A percentile compares a stretch with the other conserved stretches of the same genome.
Evolutionary conservation across 2,329 filamentous ascomycete genomes (phyloP).

Genomic region (Elsinoe arachidis): DNA sequence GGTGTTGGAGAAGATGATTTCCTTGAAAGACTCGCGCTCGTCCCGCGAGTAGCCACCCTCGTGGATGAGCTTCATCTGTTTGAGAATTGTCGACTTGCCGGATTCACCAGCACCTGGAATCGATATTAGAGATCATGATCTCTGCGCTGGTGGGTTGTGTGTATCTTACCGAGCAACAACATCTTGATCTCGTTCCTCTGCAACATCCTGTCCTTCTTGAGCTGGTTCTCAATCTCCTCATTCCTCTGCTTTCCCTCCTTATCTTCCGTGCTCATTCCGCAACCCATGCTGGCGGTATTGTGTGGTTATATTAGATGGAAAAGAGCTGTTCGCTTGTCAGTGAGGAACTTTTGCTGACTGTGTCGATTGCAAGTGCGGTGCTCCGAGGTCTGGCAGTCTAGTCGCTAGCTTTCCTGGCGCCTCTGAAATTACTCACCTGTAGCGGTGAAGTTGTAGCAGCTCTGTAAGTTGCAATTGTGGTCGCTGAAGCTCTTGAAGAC

Average conservation of each 20-base stretch:
- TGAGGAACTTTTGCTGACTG: slow-evolving; percentile 10
- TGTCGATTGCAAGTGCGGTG: neutral
- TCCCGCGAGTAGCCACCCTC: slow-evolving; percentile 98
- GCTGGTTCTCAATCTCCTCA: slow-evolving; percentile 99
- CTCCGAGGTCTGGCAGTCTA: neutral
- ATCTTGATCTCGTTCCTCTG: slow-evolving; percentile 99
- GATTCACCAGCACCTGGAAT: slow-evolving; percentile 86
- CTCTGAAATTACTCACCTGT: neutral
- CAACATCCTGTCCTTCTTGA: slow-evolving; percentile 97
- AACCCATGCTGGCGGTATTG: slow-evolving; percentile 74
- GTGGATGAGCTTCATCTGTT: slow-evolving; percentile 99
- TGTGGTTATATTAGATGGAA: slow-evolving; percentile 13
- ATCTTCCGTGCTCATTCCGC: slow-evolving; percentile 98
- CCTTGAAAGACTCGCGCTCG: slow-evolving; percentile 61
- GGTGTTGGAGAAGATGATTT: slow-evolving; percentile 64
- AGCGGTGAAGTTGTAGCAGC: neutral
- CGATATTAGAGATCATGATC: slow-evolving; percentile 24
- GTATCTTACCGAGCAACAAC: slow-evolving; percentile 79
- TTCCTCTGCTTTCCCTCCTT: slow-evolving; percentile 99
- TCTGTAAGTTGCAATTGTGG: neutral
- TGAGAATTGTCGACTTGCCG: slow-evolving; percentile 87
- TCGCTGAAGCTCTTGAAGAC: neutral
- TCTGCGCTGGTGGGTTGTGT: slow-evolving; percentile 14
- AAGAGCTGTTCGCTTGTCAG: slow-evolving; percentile 6
- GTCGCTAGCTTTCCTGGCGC: neutral